Evolutionary conservation across 306 rosid species (phyloP).

Genomic region (Castanea sativa): DNA sequence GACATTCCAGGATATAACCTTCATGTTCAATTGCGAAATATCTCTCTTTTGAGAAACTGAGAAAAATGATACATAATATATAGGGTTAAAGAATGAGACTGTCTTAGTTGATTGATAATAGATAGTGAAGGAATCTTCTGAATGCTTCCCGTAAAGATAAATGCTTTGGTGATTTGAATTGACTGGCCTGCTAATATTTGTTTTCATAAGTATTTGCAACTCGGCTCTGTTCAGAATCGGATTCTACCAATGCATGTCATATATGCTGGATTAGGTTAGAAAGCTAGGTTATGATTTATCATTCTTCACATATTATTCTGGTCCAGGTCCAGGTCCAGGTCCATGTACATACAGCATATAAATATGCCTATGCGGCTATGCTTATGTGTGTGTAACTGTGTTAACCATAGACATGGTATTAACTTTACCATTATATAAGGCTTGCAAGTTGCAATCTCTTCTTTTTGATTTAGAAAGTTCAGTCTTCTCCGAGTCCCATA

Average conservation of each 20-base stretch:
- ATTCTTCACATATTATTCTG: too few relatives aligned
- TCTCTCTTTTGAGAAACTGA: background rate
- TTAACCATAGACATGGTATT: background rate
- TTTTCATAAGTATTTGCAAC: background rate
- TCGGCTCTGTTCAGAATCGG: background rate
- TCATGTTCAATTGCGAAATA: constrained; percentile 12
- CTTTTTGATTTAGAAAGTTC: background rate
- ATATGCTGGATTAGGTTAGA: background rate
- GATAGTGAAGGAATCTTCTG: background rate
- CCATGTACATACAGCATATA: too few relatives aligned
- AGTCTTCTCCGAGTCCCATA: constrained; percentile 5
- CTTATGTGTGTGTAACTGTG: too few relatives aligned
- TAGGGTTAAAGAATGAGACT: background rate
- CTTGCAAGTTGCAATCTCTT: background rate
- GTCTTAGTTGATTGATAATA: background rate
- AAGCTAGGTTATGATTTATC: background rate
- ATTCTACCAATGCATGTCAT: background rate
- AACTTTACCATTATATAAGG: background rate
- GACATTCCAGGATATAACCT: background rate
- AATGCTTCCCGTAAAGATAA: background rate
- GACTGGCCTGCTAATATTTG: background rate
- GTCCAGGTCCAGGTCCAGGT: too few relatives aligned
- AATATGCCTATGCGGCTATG: too few relatives aligned
- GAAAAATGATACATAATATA: background rate
- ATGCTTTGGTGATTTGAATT: background rate